Evolutionary conservation across 768 basidiomycete species (phyloP).

Genomic region (Hirschioporus abietinus): DNA sequence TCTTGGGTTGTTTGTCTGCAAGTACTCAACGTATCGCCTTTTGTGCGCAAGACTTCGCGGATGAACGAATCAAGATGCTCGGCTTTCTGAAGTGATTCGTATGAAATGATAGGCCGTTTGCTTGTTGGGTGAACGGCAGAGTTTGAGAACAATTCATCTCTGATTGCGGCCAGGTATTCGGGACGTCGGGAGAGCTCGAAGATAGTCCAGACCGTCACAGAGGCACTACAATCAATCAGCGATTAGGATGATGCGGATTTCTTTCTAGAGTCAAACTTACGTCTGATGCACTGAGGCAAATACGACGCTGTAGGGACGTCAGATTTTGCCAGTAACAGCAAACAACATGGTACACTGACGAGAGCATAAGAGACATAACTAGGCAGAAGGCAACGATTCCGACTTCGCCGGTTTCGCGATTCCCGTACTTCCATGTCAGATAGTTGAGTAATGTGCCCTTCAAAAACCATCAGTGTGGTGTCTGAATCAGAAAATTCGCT

Average conservation of each 20-base stretch:
- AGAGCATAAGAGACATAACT: constrained; percentile 23
- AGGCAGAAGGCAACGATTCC: constrained; percentile 15
- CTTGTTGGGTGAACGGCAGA: constrained; percentile 19
- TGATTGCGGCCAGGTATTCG: constrained; percentile 23
- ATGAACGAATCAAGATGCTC: constrained; percentile 29
- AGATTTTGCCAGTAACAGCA: background rate
- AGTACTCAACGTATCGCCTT: constrained; percentile 29
- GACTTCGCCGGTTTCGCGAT: constrained; percentile 5
- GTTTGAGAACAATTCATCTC: constrained; percentile 23
- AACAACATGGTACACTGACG: constrained; percentile 14
- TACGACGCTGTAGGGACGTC: constrained; percentile 22
- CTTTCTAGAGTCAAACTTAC: constrained; percentile 16
- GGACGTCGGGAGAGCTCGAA: constrained; percentile 27
- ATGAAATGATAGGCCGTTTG: constrained; percentile 20
- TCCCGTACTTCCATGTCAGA: constrained; percentile 8
- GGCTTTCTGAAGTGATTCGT: constrained; percentile 24
- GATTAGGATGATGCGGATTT: background rate
- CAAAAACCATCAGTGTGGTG: background rate
- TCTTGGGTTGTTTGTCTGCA: constrained; percentile 25
- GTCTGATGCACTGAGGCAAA: constrained; percentile 34
- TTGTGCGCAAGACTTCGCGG: constrained; percentile 32
- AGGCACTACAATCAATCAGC: constrained; percentile 17
- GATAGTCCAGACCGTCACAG: constrained; percentile 30
- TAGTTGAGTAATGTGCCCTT: constrained; percentile 10
- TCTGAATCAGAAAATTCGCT: background rate